Conservation (phyloP, 805 yeast species). For the Lachancea dasiensis region DNA sequence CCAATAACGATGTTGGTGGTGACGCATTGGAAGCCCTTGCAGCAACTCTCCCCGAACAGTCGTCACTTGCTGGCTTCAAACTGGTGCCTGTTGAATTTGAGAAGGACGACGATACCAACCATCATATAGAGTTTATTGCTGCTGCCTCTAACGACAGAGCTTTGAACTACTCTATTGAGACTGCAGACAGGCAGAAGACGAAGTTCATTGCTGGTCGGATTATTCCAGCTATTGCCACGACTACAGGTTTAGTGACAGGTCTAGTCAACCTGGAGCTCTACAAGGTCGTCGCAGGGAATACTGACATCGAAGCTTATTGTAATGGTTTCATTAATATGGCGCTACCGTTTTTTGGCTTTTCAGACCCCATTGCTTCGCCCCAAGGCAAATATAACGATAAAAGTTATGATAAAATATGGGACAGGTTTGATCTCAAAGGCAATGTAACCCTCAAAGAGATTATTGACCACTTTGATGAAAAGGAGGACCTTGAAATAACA, state of each 20-base stretch:
- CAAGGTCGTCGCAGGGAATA: conserved; percentile 76
- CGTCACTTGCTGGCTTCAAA: conserved; percentile 82
- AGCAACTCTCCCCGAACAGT: conserved; percentile 79
- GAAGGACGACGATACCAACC: conserved; percentile 95
- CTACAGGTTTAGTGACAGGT: conserved; percentile 97
- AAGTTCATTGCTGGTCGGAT: conserved; percentile 97
- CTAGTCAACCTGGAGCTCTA: conserved; percentile 85
- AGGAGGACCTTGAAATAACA: conserved; percentile 80
- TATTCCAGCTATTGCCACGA: conserved; percentile 98
- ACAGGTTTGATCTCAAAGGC: conserved; percentile 77
- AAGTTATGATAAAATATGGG: conserved; percentile 89
- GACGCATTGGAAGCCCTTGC: conserved; percentile 66
- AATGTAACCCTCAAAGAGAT: conserved; percentile 70
- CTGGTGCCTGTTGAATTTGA: conserved; percentile 90
- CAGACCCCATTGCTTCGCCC: conserved; percentile 88
- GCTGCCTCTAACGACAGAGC: conserved; percentile 98
- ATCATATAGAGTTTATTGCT: conserved; percentile 91
- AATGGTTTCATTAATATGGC: conserved; percentile 92
- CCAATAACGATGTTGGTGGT: conserved; percentile 43
- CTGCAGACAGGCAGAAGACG: conserved; percentile 84
- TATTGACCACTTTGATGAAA: conserved; percentile 64
- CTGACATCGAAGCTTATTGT: conserved; percentile 76
- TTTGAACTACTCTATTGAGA: conserved; percentile 77
- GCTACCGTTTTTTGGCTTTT: conserved; percentile 91
- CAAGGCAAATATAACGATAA: conserved; percentile 76